These are phyloP conservation scores for Cornus suecica DNA, from an alignment of 148 eudicot species.

Conservation along the genomic window DNA sequence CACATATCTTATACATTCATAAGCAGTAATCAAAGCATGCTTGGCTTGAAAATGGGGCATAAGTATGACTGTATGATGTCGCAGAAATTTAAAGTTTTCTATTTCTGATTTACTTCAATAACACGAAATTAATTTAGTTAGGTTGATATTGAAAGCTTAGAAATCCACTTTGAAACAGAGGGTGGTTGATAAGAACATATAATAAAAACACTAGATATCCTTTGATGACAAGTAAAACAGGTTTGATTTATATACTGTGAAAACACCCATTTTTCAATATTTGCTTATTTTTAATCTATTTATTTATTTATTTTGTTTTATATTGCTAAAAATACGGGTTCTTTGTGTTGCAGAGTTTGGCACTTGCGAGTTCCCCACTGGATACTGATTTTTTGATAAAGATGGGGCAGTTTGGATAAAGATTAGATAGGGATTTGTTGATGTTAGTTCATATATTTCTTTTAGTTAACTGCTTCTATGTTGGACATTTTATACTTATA, in stretches of 20 bases:
- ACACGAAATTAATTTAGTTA: no score
- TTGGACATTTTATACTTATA: background rate
- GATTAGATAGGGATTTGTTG: background rate
- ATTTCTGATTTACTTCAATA: background rate
- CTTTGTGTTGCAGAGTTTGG: constrained; percentile 61
- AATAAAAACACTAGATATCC: no score
- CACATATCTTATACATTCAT: no score
- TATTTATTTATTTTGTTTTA: background rate
- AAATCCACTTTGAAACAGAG: no score
- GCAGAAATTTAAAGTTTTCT: background rate
- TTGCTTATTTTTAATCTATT: background rate
- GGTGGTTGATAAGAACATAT: no score
- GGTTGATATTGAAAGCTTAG: no score
- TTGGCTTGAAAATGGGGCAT: no score
- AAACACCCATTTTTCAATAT: background rate
- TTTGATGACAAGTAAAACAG: no score
- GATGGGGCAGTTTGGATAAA: background rate
- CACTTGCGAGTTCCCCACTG: constrained; percentile 67
- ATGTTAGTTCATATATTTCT: background rate
- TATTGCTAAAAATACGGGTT: background rate
- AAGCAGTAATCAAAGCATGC: no score
- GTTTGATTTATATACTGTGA: no score
- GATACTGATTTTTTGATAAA: constrained; percentile 29
- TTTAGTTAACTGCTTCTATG: background rate
- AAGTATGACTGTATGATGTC: no score